Evolutionary conservation across 2,329 filamentous ascomycete species (phyloP).

Genomic region (Periglandula ipomoeae): DNA sequence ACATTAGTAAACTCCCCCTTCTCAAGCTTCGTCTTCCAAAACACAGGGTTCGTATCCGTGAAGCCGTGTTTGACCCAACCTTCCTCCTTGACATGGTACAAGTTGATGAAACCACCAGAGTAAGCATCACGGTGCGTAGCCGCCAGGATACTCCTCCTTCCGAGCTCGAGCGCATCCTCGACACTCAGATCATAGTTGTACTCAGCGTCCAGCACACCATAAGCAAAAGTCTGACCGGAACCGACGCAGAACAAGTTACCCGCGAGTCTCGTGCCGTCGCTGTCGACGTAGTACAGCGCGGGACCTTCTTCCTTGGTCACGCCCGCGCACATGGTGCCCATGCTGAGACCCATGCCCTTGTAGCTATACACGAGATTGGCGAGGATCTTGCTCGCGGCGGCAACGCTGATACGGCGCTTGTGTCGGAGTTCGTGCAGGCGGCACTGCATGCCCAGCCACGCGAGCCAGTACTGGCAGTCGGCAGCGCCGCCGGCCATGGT

Average conservation of each 20-base stretch:
- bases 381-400: conserved; percentile 95
- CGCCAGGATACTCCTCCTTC: conserved; percentile 84
- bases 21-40: conserved; percentile 98
- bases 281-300: conserved; percentile 96
- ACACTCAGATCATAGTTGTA: conserved; percentile 83
- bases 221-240: conserved; percentile 96
- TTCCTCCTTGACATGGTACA: conserved; percentile 98
- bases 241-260: conserved; percentile 98
- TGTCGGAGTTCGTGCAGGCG: conserved; percentile 97
- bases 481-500: conserved; percentile 98
- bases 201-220: conserved; percentile 93
- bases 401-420: conserved; percentile 97
- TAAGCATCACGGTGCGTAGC: conserved; percentile 97
- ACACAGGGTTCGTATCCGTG: conserved; percentile 95
- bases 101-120: conserved; percentile 96
- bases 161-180: conserved; percentile 84
- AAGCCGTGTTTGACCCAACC: conserved; percentile 99
- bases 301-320: conserved; percentile 93
- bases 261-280: conserved; percentile 79
- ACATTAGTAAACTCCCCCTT: conserved; percentile 98
- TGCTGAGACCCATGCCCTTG: conserved; percentile 97
- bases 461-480: conserved; percentile 99
- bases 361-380: conserved; percentile 97
- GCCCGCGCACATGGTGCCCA: conserved; percentile 99
- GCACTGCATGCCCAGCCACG: conserved; percentile 98